Evolutionary conservation across 1,284 basidiomycete species (phyloP).

Genomic region (Ustilago nuda): DNA sequence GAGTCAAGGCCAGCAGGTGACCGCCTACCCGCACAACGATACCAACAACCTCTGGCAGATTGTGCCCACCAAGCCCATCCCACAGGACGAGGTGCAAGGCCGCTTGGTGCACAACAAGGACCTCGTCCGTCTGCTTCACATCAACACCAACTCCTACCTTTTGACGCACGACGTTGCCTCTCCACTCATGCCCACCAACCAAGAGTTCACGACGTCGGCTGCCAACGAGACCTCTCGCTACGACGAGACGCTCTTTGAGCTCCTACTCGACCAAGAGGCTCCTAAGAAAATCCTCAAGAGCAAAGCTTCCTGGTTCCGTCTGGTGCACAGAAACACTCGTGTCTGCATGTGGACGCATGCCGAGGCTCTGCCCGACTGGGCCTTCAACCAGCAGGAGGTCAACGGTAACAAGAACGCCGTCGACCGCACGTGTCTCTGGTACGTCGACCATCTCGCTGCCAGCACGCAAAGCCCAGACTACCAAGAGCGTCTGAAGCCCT

Average conservation of each 20-base stretch:
- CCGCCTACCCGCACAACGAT: constrained; percentile 93
- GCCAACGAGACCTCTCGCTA: constrained; percentile 73
- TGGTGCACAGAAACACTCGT: constrained; percentile 85
- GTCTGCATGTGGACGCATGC: constrained; percentile 94
- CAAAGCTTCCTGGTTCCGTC: constrained; percentile 60
- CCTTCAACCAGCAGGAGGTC: constrained; percentile 94
- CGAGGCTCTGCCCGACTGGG: constrained; percentile 89
- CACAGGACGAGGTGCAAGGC: constrained; percentile 79
- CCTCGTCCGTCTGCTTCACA: constrained; percentile 87
- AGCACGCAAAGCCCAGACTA: constrained; percentile 70
- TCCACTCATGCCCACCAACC: constrained; percentile 95
- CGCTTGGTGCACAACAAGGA: constrained; percentile 90
- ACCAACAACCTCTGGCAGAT: constrained; percentile 97
- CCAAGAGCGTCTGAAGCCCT: constrained; percentile 52
- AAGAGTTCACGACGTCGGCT: constrained; percentile 80
- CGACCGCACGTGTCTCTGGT: constrained; percentile 89
- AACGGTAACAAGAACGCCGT: constrained; percentile 94
- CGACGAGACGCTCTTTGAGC: constrained; percentile 70
- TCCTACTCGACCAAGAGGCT: constrained; percentile 50
- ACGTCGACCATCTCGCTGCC: constrained; percentile 82
- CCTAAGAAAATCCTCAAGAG: constrained; percentile 41
- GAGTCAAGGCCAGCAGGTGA: constrained; percentile 97
- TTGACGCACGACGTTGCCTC: constrained; percentile 98
- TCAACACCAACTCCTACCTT: constrained; percentile 83
- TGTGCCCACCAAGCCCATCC: constrained; percentile 80